Conservation (phyloP, 805 yeast genomes). For the Yarrowia osloensis region DNA sequence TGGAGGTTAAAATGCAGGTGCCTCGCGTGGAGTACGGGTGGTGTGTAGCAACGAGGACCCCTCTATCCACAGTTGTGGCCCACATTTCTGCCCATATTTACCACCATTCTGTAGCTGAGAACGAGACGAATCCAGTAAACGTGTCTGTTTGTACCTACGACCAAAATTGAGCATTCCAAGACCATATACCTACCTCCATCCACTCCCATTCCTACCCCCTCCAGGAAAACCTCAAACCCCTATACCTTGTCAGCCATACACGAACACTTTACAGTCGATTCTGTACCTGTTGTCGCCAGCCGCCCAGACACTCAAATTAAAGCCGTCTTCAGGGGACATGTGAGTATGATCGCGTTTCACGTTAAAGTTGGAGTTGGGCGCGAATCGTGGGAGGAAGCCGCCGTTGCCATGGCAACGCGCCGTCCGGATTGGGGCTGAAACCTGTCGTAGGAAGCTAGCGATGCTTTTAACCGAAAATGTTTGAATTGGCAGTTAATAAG, state of each 20-base stretch:
- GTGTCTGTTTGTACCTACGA: neutral
- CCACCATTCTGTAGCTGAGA: neutral
- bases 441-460: too few species aligned
- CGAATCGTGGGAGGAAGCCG: neutral
- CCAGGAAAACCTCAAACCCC: neutral
- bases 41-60: too few species aligned
- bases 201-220: too few species aligned
- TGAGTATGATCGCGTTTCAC: constrained; percentile 22
- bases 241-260: neutral
- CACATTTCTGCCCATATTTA: neutral
- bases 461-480: too few species aligned
- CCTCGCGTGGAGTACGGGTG: too few species aligned
- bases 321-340: constrained; percentile 7
- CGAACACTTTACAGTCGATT: neutral
- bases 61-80: too few species aligned
- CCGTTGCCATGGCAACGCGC: constrained; percentile 10
- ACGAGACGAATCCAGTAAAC: neutral
- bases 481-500: too few species aligned
- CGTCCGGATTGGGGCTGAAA: neutral
- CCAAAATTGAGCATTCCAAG: neutral
- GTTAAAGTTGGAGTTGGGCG: constrained; percentile 12
- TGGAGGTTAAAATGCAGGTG: neutral
- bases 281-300: neutral
- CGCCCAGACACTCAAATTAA: neutral
- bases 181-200: too few species aligned